Evolutionary conservation across 306 rosid genomes (phyloP).

Genomic region (Rosa multiflora): DNA sequence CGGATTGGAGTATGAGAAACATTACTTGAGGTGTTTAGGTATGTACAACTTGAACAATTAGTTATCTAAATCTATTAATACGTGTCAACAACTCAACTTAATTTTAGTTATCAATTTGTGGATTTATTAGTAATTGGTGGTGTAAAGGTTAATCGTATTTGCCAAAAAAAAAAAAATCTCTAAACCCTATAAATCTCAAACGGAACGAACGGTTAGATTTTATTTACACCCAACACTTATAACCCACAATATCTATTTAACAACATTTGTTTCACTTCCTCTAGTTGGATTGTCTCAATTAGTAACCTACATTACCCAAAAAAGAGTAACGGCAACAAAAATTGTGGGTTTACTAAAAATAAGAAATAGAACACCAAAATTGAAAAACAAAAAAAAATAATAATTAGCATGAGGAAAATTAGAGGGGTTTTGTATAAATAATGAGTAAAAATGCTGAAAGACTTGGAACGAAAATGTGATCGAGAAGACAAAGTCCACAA

Average conservation of each 20-base stretch:
- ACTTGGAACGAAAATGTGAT: too few relatives aligned
- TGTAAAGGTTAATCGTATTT: too few relatives aligned
- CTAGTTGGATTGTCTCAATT: background rate
- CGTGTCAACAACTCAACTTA: background rate
- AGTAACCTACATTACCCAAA: background rate
- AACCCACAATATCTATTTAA: background rate
- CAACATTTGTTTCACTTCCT: background rate
- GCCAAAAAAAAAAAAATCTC: background rate
- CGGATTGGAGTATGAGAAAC: too few relatives aligned
- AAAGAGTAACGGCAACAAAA: background rate
- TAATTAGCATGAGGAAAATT: too few relatives aligned
- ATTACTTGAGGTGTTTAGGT: too few relatives aligned
- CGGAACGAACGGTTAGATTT: background rate
- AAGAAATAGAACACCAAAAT: background rate
- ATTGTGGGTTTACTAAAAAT: background rate
- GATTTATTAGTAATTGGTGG: background rate
- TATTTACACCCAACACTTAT: background rate
- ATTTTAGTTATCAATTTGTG: background rate
- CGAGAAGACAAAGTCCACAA: background rate
- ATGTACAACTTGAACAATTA: too few relatives aligned
- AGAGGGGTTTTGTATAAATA: background rate
- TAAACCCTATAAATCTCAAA: background rate
- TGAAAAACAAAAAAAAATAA: background rate
- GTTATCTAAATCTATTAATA: background rate
- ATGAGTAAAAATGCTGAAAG: too few relatives aligned